Conservation (phyloP, 345 rosid species). For the Aquilaria sinensis region DNA sequence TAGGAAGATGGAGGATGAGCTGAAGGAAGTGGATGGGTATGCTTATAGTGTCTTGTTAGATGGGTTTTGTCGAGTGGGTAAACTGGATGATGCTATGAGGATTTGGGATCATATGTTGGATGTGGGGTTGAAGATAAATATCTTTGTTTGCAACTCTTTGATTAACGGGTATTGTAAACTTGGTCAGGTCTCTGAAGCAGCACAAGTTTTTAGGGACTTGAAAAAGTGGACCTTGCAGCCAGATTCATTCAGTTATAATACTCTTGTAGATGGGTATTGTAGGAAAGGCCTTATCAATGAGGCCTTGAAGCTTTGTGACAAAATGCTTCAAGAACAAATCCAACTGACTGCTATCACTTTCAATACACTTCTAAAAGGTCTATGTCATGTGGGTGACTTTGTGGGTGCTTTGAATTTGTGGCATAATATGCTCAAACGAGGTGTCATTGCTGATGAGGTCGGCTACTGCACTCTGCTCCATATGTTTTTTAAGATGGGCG, state of each 20-base stretch:
- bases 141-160: slow-evolving; percentile 63
- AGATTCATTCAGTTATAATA: slow-evolving; percentile 63
- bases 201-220: slow-evolving; percentile 34
- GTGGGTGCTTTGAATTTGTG: slow-evolving; percentile 59
- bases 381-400: slow-evolving; percentile 41
- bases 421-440: slow-evolving; percentile 53
- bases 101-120: slow-evolving; percentile 53
- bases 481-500: slow-evolving; percentile 60
- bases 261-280: slow-evolving; percentile 76
- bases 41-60: slow-evolving; percentile 69
- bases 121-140: slow-evolving; percentile 56
- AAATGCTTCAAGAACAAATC: slow-evolving; percentile 41
- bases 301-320: slow-evolving; percentile 59
- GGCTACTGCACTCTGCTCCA: slow-evolving; percentile 68
- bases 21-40: slow-evolving; percentile 44
- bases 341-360: slow-evolving; percentile 50
- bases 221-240: slow-evolving; percentile 56
- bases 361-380: slow-evolving; percentile 80
- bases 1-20: slow-evolving; percentile 25
- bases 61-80: slow-evolving; percentile 67
- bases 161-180: slow-evolving; percentile 76
- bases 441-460: slow-evolving; percentile 44
- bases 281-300: slow-evolving; percentile 37
- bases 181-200: slow-evolving; percentile 46
- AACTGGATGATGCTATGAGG: slow-evolving; percentile 51